These are phyloP conservation scores for Microdochium bolleyi DNA, from an alignment of 2,329 filamentous ascomycete genomes.

Conservation along the genomic window DNA sequence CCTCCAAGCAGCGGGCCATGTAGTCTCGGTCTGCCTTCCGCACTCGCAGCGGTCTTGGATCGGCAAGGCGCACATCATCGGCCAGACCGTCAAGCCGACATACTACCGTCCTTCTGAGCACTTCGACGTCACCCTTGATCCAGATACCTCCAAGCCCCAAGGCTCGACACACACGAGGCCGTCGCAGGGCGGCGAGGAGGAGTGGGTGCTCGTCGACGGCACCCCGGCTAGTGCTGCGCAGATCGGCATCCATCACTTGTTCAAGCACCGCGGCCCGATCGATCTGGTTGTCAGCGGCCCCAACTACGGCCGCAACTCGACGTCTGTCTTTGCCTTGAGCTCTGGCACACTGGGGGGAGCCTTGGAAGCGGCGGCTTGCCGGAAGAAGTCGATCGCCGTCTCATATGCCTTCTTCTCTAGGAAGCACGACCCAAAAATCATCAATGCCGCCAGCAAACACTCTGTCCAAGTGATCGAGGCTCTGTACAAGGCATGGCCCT, in stretches of 20 bases:
- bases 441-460: conserved; percentile 67
- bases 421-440: conserved; percentile 76
- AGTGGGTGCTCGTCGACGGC: conserved; percentile 76
- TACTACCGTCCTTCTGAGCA: conserved; percentile 62
- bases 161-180: conserved; percentile 59
- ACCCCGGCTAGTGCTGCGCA: conserved; percentile 77
- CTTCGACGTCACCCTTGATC: conserved; percentile 25
- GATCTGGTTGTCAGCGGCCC: conserved; percentile 74
- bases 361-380: conserved; percentile 68
- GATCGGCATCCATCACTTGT: conserved; percentile 75
- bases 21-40: conserved; percentile 86
- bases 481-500: conserved; percentile 65
- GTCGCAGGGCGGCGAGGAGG: conserved; percentile 44
- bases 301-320: conserved; percentile 79
- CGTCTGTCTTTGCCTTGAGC: conserved; percentile 69
- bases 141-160: conserved; percentile 38
- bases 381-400: conserved; percentile 66
- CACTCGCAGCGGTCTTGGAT: conserved; percentile 96
- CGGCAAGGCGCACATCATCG: conserved; percentile 94
- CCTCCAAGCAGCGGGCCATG: conserved; percentile 69
- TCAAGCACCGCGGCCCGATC: conserved; percentile 61
- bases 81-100: conserved; percentile 72
- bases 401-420: conserved; percentile 85
- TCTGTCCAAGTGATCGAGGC: conserved; percentile 73
- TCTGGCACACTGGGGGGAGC: conserved; percentile 73